Base-by-base conservation (phyloP, 1,284 basidiomycete species). In the Sanghuangporus sanghuang region DNA sequence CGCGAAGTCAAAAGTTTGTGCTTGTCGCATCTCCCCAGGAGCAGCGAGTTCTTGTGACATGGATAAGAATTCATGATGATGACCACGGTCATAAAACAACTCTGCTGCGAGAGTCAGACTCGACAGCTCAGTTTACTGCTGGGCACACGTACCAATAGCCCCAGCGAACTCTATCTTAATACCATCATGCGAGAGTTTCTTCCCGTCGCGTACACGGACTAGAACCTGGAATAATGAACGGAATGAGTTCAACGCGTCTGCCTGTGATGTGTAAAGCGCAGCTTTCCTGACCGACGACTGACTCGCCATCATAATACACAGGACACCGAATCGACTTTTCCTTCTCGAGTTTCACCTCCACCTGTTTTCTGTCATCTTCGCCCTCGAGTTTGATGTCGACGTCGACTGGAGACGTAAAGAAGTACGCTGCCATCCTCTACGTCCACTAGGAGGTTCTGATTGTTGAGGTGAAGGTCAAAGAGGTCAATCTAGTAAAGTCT, bases 111-210 rank as follows among this genome's bases (percentile, higher is more conserved):
- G 8, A n/a, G 3, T 38, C 35, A 42, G 3, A 27, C 18, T 36
- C 39, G 38, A 53, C 46, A 23, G 61, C 32, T 49, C 23, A 40
- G 21, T 6, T 8, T 39, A 27, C 35, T 9, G 21, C 55, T 49
- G 46, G 53, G 64, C 49, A 67, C 18, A n/a, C 89, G 57, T 67
- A 93, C 96, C 96, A 72, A 98, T 98, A 69, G 92, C 94, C 14
- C 96, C 96, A 16, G 96, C 90, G 70, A 99, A 96, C 76, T 99
- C 96, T 62, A 99, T 92, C 75, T 98, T 96, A 73, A 99, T 96
- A 1, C 97, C 96, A 58, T 99, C 96, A 71, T 99, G 97, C 35
- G 90, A 85, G 61, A 97, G 81, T 76, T 92, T 95, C 85, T 98
- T 98, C 12, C 96, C 96, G 71, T 98, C 96, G 57, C 95, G 86